These are phyloP conservation scores for Acorus calamus DNA, from an alignment of 106 monocot species.

Conservation along the genomic window DNA sequence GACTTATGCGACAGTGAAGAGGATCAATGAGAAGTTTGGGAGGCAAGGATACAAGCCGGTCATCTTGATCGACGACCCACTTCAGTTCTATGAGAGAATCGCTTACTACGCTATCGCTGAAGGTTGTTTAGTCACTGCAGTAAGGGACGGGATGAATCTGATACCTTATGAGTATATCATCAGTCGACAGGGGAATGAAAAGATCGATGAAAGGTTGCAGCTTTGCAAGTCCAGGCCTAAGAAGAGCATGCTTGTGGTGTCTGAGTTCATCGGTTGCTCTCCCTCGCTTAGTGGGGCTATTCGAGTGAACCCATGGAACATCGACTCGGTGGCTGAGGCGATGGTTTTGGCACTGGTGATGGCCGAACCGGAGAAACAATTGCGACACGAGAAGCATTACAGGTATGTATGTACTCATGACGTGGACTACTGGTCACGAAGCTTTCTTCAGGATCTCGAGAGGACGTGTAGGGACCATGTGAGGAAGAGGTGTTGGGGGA, in stretches of 20 bases:
- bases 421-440: conserved; percentile 44
- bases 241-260: conserved; percentile 43
- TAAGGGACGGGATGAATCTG: conserved; percentile 55
- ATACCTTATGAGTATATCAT: conserved; percentile 50
- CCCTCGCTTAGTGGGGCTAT: conserved; percentile 49
- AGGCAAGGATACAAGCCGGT: conserved; percentile 28
- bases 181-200: conserved; percentile 34
- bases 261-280: conserved; percentile 43
- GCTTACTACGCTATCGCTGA: conserved; percentile 42
- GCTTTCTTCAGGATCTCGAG: conserved; percentile 38
- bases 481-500: conserved; percentile 39
- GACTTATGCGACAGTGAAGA: conserved; percentile 20
- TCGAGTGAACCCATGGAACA: conserved; percentile 46
- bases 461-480: conserved; percentile 41
- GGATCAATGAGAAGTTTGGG: conserved; percentile 38
- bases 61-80: conserved; percentile 26
- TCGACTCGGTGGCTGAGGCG: conserved; percentile 41
- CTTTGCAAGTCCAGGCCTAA: conserved; percentile 13
- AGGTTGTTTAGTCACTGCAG: conserved; percentile 46
- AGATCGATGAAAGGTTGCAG: conserved; percentile 15
- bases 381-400: conserved; percentile 3
- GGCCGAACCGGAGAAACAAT: conserved; percentile 29
- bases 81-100: conserved; percentile 43
- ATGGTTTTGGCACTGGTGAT: conserved; percentile 29
- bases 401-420: conserved; percentile 43